These are phyloP conservation scores for Sarocladium kiliense DNA, from an alignment of 2,329 filamentous ascomycete genomes.

Conservation along the genomic window DNA sequence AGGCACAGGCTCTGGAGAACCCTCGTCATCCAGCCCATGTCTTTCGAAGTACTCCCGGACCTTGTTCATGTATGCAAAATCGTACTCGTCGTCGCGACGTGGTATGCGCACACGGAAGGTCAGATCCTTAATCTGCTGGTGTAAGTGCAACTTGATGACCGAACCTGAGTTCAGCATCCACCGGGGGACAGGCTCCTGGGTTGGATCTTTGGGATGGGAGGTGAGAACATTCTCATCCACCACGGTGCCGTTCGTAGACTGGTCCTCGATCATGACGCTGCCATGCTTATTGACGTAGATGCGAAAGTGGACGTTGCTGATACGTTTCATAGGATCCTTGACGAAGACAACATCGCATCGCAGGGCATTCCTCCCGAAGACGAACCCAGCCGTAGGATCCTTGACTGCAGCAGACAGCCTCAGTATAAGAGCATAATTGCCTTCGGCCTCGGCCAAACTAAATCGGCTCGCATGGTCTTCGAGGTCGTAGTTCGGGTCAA, in stretches of 20 bases:
- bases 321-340: constrained; percentile 62
- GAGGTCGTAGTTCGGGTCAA: constrained; percentile 44
- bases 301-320: constrained; percentile 95
- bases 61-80: constrained; percentile 62
- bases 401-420: constrained; percentile 71
- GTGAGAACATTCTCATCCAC: constrained; percentile 69
- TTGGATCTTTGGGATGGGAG: constrained; percentile 29
- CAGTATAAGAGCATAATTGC: constrained; percentile 68
- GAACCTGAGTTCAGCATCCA: constrained; percentile 69
- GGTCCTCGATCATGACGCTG: constrained; percentile 86
- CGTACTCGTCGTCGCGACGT: constrained; percentile 60
- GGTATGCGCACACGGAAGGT: constrained; percentile 85
- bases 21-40: constrained; percentile 22
- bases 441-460: constrained; percentile 23
- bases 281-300: constrained; percentile 86
- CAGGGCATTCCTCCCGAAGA: constrained; percentile 71
- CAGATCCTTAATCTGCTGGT: constrained; percentile 52
- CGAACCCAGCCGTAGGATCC: constrained; percentile 67
- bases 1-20: neutral
- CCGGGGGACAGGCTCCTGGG: constrained; percentile 25
- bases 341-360: constrained; percentile 69
- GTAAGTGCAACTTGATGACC: constrained; percentile 63
- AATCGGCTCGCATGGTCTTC: constrained; percentile 48
- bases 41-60: constrained; percentile 59
- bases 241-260: constrained; percentile 91